Evolutionary conservation across 352 stramenopile genomes (phyloP), one percentile per base, ranked within the genome.

Genomic region (Globisporangium mamillatum): DNA sequence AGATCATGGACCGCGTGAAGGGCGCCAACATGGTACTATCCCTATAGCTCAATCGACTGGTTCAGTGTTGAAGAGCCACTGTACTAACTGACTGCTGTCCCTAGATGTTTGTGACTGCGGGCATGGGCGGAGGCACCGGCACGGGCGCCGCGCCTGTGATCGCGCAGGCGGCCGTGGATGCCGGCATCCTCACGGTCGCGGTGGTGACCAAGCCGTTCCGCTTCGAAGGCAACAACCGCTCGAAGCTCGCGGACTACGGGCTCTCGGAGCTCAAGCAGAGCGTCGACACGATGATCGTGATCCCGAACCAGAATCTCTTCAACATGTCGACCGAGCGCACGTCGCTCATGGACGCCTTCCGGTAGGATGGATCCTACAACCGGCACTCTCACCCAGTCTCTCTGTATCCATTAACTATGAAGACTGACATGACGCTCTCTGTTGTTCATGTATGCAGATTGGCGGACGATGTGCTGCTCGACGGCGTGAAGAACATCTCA

Each of bases 241-340:
- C 78, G 5, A 95, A 95, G 66, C 78, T 95, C 44, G 88, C 88
- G 7, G 81, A 90, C 20, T 78, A 93, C 68, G 88, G 88, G 1
- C 83, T 95, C 22, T 70, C 77, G 50, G 76, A 96, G 61, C 73
- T 95, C 63, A 91, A 89, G 61, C 83, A 95, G 58, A 93, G 84
- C 67, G 88, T 94, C 18, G 88, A 95, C 70, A 95, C 86, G 52
- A 93, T 95, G 84, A 90, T 95, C 54, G 82, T 93, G 36, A 95
- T 95, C 61, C 88, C 88, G 50, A 95, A 95, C 78, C 88, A 95
- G 71, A 95, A 95, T 76, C 61, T 95, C 56, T 95, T 95, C 75
- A 93, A 91, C 70, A 93, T 97, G 78, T 94, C 88, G 34, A 94
- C 81, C 60, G 86, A 93, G 53, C 79, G 84, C 57, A 97, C 90